A percentile compares a stretch with the other conserved stretches of the same genome.
Evolutionary conservation across 2,329 filamentous ascomycete genomes (phyloP).

Genomic region (Neocatenulostroma microsporum): DNA sequence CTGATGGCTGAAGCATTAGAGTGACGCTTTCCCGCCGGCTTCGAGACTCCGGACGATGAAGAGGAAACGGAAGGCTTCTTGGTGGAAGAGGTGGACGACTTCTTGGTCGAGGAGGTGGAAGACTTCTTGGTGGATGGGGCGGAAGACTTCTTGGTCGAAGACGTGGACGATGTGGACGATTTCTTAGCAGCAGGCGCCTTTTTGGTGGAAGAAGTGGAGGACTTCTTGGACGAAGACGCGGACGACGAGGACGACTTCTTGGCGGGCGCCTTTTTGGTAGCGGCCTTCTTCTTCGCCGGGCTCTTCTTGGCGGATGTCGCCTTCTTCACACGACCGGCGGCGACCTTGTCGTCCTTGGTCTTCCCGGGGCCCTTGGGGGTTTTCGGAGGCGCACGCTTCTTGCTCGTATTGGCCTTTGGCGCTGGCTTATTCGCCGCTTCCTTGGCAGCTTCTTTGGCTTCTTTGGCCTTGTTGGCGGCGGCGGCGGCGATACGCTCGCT

Average conservation of each 20-base stretch:
- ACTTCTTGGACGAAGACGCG: conserved; percentile 10
- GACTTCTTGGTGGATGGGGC: too few species aligned
- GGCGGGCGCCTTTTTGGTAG: conserved; percentile 9
- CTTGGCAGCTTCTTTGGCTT: conserved; percentile 2
- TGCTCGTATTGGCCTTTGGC: conserved; percentile 1
- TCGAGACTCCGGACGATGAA: too few species aligned
- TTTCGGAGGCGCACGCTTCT: conserved; percentile 2
- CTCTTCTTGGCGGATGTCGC: conserved; percentile 11
- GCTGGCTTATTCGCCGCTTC: neutral
- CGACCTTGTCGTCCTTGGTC: conserved; percentile 7
- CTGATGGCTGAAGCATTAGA: too few species aligned
- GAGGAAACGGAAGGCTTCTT: too few species aligned
- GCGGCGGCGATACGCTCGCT: conserved; percentile 4
- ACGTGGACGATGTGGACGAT: too few species aligned
- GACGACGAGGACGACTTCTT: conserved; percentile 1
- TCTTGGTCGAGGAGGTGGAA: too few species aligned
- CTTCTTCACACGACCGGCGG: conserved; percentile 7
- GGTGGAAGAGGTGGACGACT: too few species aligned
- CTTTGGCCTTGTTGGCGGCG: neutral
- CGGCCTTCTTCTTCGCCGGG: conserved; percentile 10
- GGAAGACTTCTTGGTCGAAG: too few species aligned
- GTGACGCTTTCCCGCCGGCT: too few species aligned
- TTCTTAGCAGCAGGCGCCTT: conserved; percentile 9
- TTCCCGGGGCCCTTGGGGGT: conserved; percentile 9
- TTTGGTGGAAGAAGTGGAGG: neutral